These are phyloP conservation scores for Globisporangium middletonii DNA, from an alignment of 352 stramenopile species.

Conservation along the genomic window DNA sequence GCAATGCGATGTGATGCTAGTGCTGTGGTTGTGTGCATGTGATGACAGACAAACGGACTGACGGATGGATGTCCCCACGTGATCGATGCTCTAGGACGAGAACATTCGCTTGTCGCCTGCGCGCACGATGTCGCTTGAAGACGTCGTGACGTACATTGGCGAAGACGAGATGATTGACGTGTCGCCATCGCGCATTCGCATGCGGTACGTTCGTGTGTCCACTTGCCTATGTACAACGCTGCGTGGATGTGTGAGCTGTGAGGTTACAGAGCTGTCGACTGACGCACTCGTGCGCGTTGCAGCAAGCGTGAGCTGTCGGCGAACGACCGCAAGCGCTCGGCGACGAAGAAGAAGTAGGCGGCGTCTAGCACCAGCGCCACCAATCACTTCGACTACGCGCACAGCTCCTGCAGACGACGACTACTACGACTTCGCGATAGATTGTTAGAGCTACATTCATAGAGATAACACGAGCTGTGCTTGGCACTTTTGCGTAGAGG, in stretches of 20 bases:
- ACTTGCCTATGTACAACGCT: not conserved
- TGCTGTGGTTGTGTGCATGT: not conserved
- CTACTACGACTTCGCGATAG: no score
- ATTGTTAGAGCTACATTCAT: no score
- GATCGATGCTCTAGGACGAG: conserved; percentile 72
- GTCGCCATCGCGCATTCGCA: conserved; percentile 92
- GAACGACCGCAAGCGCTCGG: conserved; percentile 49
- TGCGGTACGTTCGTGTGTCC: conserved; percentile 37
- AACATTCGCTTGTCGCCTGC: conserved; percentile 92
- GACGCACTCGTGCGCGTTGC: not conserved
- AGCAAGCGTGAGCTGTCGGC: conserved; percentile 66
- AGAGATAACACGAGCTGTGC: no score
- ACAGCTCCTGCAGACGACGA: no score
- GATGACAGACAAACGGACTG: not conserved
- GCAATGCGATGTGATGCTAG: not conserved
- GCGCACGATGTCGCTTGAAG: conserved; percentile 93
- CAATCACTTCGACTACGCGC: not conserved
- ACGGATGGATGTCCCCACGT: not conserved
- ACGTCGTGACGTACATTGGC: conserved; percentile 96
- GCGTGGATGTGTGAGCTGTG: not conserved
- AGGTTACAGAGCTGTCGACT: not conserved
- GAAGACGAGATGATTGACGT: conserved; percentile 99
- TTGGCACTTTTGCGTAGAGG: no score
- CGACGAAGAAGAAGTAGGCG: conserved; percentile 58
- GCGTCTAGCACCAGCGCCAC: not conserved